Evolutionary conservation across 2,329 filamentous ascomycete species (phyloP), one percentile per base, ranked within the genome.

Genomic region (Allantophomopsis lycopodina): DNA sequence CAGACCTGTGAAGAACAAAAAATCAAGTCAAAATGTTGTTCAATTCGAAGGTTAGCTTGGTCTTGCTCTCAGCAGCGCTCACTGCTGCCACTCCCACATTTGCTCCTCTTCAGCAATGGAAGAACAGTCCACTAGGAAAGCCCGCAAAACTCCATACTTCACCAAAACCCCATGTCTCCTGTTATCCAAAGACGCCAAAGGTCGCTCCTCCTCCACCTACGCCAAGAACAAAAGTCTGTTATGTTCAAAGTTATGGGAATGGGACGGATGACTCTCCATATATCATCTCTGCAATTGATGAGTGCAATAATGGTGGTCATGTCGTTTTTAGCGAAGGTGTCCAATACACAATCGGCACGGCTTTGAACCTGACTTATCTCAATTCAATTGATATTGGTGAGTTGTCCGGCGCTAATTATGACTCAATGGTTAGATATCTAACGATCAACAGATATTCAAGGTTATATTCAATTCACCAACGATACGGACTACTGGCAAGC

Each of bases 401-500:
- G 13, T 34, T 14, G 5, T 34, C n/a, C 18, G 4, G 16, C 7
- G n/a, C 3, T 5, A 50, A 23, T 49, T 1, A 42, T 47, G 5
- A 43, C 39, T 16, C 33, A 33, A 42, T 11, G 13, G 4, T 5
- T 14, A 10, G 36, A 30, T 12, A 12, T 14, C 0, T 12, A 30
- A 16, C 11, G 14, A 15, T 33, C 6, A 40, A 16, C 42, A 71
- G 71, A 73, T 45, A 69, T 76, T 43, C 66, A 69, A 49, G 76
- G 73, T 16, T 67, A 66, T 16, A 65, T 82, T 15, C 61, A 69
- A 41, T 83, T 83, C 58, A 72, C 69, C 40, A 69, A 77, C 38
- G 74, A 84, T 51, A 77, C 76, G 2, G 67, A 73, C 46, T 83
- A 83, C 57, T 83, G 79, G 79, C 66, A 77, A 45, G 65, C 64